Conservation (phyloP, 2,329 filamentous ascomycete species). For the Fusarium sp. region DNA sequence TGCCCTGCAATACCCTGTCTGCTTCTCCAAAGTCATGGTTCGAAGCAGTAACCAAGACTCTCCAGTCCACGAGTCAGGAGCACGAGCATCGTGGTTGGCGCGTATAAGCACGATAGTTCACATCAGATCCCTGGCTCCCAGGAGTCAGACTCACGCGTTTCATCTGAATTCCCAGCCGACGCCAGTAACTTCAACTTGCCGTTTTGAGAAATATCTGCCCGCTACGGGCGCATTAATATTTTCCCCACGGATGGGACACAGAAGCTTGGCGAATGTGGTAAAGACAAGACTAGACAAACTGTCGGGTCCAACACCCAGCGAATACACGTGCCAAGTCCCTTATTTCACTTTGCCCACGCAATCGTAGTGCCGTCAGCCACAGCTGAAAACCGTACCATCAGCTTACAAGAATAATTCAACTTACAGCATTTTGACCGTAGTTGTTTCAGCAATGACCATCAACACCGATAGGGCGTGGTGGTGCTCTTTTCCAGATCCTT, state of each 20-base stretch:
- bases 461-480: not conserved
- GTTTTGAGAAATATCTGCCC: constrained; percentile 14
- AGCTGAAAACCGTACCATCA: constrained; percentile 15
- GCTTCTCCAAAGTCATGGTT: constrained; percentile 30
- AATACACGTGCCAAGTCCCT: constrained; percentile 44
- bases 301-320: constrained; percentile 44
- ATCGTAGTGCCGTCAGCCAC: constrained; percentile 39
- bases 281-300: constrained; percentile 37
- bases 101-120: constrained; percentile 20
- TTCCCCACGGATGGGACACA: constrained; percentile 13
- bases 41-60: constrained; percentile 34
- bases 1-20: constrained; percentile 20
- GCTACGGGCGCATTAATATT: constrained; percentile 12
- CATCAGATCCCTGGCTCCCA: constrained; percentile 8
- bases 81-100: constrained; percentile 22
- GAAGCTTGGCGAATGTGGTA: constrained; percentile 24
- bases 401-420: not conserved
- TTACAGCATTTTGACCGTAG: not conserved
- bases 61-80: constrained; percentile 28
- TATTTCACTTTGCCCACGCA: constrained; percentile 37
- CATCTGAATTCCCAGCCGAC: constrained; percentile 14
- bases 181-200: not conserved
- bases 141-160: constrained; percentile 19
- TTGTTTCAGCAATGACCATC: not conserved
- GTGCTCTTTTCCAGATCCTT: constrained; percentile 7